phyloP scores from a whole-genome alignment of 192 early-diverging fungal species.

The Chytriomyces confervae region DNA sequence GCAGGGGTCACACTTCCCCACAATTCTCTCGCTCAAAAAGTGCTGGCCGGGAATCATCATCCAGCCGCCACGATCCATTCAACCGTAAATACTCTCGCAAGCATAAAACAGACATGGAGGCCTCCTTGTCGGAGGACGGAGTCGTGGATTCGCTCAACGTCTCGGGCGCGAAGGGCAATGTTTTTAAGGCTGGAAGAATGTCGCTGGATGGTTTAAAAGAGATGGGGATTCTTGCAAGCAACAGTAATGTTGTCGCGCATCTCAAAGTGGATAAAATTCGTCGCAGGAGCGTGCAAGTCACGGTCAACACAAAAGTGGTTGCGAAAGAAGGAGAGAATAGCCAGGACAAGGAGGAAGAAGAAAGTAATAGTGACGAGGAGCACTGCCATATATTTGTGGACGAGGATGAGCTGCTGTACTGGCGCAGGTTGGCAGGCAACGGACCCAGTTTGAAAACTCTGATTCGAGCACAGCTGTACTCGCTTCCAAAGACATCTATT shows the following conservation, averaged over 20 bases:
- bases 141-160: too few relatives aligned
- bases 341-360: not conserved
- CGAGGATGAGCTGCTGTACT: not conserved
- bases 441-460: constrained; percentile 1
- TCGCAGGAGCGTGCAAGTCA: not conserved
- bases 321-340: not conserved
- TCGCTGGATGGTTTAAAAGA: not conserved
- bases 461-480: not conserved
- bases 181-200: not conserved
- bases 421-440: not conserved
- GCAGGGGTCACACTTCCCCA: too few relatives aligned
- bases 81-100: too few relatives aligned
- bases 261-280: not conserved
- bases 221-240: not conserved
- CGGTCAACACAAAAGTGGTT: not conserved
- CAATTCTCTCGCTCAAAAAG: too few relatives aligned
- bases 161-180: too few relatives aligned
- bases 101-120: too few relatives aligned
- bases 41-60: too few relatives aligned
- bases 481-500: not conserved
- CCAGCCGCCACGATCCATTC: too few relatives aligned
- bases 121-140: too few relatives aligned
- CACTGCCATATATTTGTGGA: not conserved
- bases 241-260: not conserved
- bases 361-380: not conserved